phyloP scores from a whole-genome alignment of 805 yeast species.

The Peterozyma toletana region DNA sequence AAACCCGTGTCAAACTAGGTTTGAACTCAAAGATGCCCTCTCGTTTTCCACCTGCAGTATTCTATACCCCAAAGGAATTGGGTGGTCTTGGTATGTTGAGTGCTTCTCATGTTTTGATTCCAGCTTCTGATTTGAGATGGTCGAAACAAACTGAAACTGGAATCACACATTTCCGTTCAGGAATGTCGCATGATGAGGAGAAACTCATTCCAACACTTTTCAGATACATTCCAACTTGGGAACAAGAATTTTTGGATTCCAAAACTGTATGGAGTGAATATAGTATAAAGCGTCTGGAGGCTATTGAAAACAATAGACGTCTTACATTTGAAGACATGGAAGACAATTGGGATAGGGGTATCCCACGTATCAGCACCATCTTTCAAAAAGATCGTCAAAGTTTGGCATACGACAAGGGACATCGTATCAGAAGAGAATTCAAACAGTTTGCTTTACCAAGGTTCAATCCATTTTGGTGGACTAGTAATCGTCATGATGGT shows the following conservation, averaged over 20 bases:
- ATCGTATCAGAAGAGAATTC: conserved; percentile 74
- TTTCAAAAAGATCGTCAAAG: conserved; percentile 95
- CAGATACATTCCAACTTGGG: conserved; percentile 94
- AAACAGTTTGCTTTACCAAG: conserved; percentile 65
- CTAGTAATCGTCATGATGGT: conserved; percentile 89
- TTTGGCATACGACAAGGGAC: conserved; percentile 91
- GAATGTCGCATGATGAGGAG: conserved; percentile 78
- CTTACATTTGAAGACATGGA: conserved; percentile 90
- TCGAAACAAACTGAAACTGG: conserved; percentile 93
- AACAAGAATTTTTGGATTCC: conserved; percentile 88
- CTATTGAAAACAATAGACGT: conserved; percentile 76
- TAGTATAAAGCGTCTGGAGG: conserved; percentile 83
- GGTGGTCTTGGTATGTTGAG: conserved; percentile 98
- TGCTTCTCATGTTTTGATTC: conserved; percentile 93
- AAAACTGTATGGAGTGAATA: conserved; percentile 98
- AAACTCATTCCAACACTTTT: conserved; percentile 88
- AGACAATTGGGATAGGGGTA: conserved; percentile 93
- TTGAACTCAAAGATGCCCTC: conserved; percentile 98
- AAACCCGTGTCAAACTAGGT: conserved; percentile 90
- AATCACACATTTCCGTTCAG: conserved; percentile 88
- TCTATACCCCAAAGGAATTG: conserved; percentile 93
- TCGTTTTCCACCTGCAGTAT: conserved; percentile 97
- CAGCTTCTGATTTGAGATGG: conserved; percentile 88
- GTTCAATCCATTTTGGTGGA: conserved; percentile 95
- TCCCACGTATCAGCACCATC: conserved; percentile 90